phyloP scores from a whole-genome alignment of 805 yeast genomes.

The Spathaspora sp. region DNA sequence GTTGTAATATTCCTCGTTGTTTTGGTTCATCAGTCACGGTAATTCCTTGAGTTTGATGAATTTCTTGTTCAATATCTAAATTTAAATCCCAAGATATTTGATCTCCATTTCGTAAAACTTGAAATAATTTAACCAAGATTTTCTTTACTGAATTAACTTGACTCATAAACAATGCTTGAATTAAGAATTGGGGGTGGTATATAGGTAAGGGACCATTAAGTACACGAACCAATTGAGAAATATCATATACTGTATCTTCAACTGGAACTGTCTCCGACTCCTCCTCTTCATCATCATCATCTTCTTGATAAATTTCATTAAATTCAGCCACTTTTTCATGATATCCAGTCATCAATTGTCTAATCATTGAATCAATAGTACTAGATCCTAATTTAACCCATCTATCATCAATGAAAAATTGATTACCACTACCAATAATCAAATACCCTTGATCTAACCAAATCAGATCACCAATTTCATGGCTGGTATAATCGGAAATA shows the following conservation, averaged over 20 bases:
- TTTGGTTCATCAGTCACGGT: slow-evolving; percentile 1
- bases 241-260: slow-evolving; percentile 29
- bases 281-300: neutral
- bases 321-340: slow-evolving; percentile 1
- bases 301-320: slow-evolving; percentile 2
- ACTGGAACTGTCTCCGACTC: neutral
- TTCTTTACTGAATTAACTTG: slow-evolving; percentile 52
- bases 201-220: slow-evolving; percentile 87
- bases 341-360: slow-evolving; percentile 34
- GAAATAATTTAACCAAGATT: slow-evolving; percentile 52
- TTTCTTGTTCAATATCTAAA: slow-evolving; percentile 18
- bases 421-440: slow-evolving; percentile 87
- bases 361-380: slow-evolving; percentile 51
- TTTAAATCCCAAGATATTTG: slow-evolving; percentile 31
- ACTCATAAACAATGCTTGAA: slow-evolving; percentile 68
- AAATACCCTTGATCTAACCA: slow-evolving; percentile 81
- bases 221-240: slow-evolving; percentile 69
- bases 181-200: slow-evolving; percentile 85
- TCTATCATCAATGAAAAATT: slow-evolving; percentile 78
- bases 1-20: neutral
- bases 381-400: slow-evolving; percentile 31
- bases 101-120: slow-evolving; percentile 42
- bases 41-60: slow-evolving; percentile 10
- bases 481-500: slow-evolving; percentile 68
- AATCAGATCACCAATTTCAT: slow-evolving; percentile 80